Evolutionary conservation across 2,329 filamentous ascomycete genomes (phyloP), one percentile per base, ranked within the genome.

Genomic region (Aspergillus flavus): DNA sequence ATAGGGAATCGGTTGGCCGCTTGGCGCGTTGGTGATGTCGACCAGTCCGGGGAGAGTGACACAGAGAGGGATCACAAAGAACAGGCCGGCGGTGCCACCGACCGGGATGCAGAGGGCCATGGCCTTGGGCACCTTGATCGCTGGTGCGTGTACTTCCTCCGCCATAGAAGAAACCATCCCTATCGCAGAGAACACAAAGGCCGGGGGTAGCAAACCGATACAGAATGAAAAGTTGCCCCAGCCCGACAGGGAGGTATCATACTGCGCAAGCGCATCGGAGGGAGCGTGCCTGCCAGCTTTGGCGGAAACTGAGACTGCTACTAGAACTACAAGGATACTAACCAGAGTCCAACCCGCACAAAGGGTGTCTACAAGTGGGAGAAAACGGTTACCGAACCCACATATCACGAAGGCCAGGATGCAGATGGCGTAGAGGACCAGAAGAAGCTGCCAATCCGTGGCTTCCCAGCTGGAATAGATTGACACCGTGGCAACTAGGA

Each of bases 371-470:
- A 89, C 82, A 68, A 84, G 77, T 0, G 89, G 90, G 41, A 93
- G 81, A 77, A 86, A 90, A 34, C 81, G 83, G 75, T 93, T 92
- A 52, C 86, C 87, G 43, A 91, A 83, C 1, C 86, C 81, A 66
- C 89, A 92, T 59, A 92, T 86, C 53, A 85, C 71, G 66, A 92
- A 87, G 64, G 86, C 88, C 23, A 88, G 68, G 1, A 92, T 69
- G 23, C 88, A 91, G 66, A 92, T 83, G 56, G 80, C 89, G 69
- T 91, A 84, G 79, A 93, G 92, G 66, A 92, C 87, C 26, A 93
- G 80, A 62, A 91, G 87, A 21, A 91, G 81, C 75, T 93, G 89
- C 82, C 89, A 93, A 32, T 81, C 73, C 50, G 81, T 83, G 53
- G 84, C 78, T 0, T 72, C 78, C 72, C 83, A 87, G 62, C 83